phyloP scores from a whole-genome alignment of 106 monocot genomes.

The Vanilla planifolia region DNA sequence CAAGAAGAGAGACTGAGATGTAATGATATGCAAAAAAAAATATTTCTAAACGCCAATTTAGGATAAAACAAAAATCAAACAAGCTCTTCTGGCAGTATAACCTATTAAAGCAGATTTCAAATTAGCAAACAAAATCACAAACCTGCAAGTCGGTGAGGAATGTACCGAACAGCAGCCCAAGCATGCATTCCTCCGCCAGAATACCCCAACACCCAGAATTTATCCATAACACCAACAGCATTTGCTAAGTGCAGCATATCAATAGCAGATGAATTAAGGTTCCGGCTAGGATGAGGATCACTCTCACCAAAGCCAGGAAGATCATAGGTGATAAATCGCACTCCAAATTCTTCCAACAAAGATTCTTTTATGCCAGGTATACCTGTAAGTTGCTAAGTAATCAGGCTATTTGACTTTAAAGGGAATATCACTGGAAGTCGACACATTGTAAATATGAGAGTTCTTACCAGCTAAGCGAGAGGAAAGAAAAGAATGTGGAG shows the following conservation, averaged over 20 bases:
- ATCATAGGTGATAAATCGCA: conserved; percentile 78
- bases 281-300: conserved; percentile 76
- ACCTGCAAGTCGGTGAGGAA: conserved; percentile 83
- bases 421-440: background rate
- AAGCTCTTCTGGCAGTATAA: no score
- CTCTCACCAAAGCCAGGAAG: conserved; percentile 98
- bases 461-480: conserved; percentile 75
- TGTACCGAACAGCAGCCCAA: conserved; percentile 88
- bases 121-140: conserved; percentile 6
- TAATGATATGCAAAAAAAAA: no score
- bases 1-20: no score
- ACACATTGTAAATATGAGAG: background rate
- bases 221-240: conserved; percentile 56
- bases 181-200: conserved; percentile 84
- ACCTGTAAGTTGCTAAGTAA: conserved; percentile 36
- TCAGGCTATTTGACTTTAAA: background rate
- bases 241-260: conserved; percentile 84
- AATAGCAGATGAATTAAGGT: conserved; percentile 81
- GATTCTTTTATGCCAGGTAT: conserved; percentile 72
- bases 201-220: conserved; percentile 90
- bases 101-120: no score
- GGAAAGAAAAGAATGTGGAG: conserved; percentile 92
- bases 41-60: no score
- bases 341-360: conserved; percentile 85
- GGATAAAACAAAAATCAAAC: no score